Evolutionary conservation across 129 eudicot genomes (phyloP).

Genomic region (Chrysanthemum makinoi): DNA sequence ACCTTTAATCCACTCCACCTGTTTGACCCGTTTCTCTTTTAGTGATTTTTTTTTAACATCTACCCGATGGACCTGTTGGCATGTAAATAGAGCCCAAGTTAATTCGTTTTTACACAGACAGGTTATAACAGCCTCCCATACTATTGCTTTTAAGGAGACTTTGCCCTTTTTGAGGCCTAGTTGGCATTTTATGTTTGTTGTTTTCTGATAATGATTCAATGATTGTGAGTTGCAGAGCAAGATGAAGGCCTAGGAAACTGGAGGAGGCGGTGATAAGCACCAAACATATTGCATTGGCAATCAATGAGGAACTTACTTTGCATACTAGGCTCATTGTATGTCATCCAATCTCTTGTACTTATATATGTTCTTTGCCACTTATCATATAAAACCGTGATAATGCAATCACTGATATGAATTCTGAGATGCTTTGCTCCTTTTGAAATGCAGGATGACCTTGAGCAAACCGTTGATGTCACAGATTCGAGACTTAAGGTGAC

Average conservation of each 20-base stretch:
- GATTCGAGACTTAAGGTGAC: constrained; percentile 81
- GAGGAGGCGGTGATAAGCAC: constrained; percentile 89
- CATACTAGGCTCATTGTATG: constrained; percentile 89
- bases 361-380: constrained; percentile 3
- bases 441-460: constrained; percentile 78
- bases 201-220: background rate
- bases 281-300: constrained; percentile 88
- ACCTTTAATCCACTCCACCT: no score
- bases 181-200: background rate
- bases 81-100: no score
- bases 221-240: constrained; percentile 60
- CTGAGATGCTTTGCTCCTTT: constrained; percentile 19
- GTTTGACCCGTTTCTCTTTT: no score
- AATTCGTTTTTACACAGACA: no score
- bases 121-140: background rate
- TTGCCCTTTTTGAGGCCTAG: background rate
- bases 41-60: no score
- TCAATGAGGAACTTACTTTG: constrained; percentile 83
- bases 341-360: constrained; percentile 7
- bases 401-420: constrained; percentile 12
- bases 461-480: constrained; percentile 77
- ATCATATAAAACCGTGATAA: background rate
- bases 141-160: background rate
- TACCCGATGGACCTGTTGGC: no score
- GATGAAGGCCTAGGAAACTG: constrained; percentile 88